phyloP scores from a whole-genome alignment of 2,329 filamentous ascomycete genomes.

The Drechslerella coelobrocha region DNA sequence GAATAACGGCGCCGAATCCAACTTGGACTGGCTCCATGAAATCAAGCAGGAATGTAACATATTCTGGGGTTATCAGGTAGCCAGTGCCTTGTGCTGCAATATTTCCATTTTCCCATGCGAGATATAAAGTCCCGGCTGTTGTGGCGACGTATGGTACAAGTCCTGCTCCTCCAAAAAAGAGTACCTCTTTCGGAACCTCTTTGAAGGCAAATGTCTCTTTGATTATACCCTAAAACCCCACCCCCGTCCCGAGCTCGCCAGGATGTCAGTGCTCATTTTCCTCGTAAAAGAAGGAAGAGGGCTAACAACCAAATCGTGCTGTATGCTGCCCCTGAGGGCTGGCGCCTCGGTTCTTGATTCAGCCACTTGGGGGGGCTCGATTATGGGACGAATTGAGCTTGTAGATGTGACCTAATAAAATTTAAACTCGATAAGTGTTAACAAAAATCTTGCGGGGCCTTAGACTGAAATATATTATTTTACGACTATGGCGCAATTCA shows the following conservation, averaged over 20 bases:
- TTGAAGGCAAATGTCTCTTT: conserved; percentile 72
- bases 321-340: conserved; percentile 62
- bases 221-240: conserved; percentile 66
- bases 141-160: conserved; percentile 86
- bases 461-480: background rate
- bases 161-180: conserved; percentile 75
- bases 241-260: background rate
- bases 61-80: conserved; percentile 72
- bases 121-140: conserved; percentile 79
- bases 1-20: conserved; percentile 78
- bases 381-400: conserved; percentile 49
- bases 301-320: conserved; percentile 66
- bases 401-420: conserved; percentile 46
- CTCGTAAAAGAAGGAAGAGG: background rate
- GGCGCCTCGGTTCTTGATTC: background rate
- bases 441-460: background rate
- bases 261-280: conserved; percentile 17
- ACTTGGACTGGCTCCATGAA: conserved; percentile 85
- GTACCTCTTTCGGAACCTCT: conserved; percentile 71
- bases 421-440: background rate
- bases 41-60: conserved; percentile 74
- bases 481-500: no score
- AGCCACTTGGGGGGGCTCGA: conserved; percentile 28
- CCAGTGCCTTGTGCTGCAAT: conserved; percentile 67
- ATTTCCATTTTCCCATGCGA: conserved; percentile 82